Base-by-base conservation (phyloP, 257 asterid species). In the Solanum dulcamara region DNA sequence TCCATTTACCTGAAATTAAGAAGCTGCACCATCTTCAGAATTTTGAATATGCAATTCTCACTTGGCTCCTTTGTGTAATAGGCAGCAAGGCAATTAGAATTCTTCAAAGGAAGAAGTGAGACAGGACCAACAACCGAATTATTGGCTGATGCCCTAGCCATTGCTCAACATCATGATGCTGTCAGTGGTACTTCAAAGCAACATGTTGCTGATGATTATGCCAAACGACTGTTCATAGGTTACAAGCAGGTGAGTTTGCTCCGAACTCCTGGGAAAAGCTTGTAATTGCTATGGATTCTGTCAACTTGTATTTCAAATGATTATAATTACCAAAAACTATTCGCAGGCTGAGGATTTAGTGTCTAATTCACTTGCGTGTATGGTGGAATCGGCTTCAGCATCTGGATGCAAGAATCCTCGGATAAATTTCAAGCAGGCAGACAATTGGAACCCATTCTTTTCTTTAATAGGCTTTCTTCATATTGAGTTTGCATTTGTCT, bases 141-240 rank as follows among this genome's bases (percentile, higher is more conserved):
- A 44, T 88, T 97, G 85, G 98, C 92, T 30, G 95, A 94, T 90
- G 95, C 99, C 87, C 71, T 97, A 89, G 99, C 93, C 44, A 90
- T 95, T 84, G 98, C 94, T 84, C 99, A 96, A 88, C 99, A 96
- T 91, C 99, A 96, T 83, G 99, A 96, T 91, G 99, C 97, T 24
- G 98, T 95, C 86, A 84, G 93, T 81, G 99, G 99, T 86, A 97
- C 99, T 6, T 94, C 91, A 88, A 85, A 97, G 90, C 99, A 97
- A 84, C 99, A 97, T 81, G 99, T 97, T 9, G 98, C 99, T 84
- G 50, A 93, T 90, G 99, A 95, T 92, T 97, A 97, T 85, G 94
- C 99, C n/a, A 95, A 92, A 89, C 93, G 99, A 77, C 95, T 95
- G 83, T 89, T 94, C 11, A 95, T 97, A 53, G 99, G 99, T 86